phyloP scores from a whole-genome alignment of 1,139 yeast genomes.

The Lodderomyces elongisporus region DNA sequence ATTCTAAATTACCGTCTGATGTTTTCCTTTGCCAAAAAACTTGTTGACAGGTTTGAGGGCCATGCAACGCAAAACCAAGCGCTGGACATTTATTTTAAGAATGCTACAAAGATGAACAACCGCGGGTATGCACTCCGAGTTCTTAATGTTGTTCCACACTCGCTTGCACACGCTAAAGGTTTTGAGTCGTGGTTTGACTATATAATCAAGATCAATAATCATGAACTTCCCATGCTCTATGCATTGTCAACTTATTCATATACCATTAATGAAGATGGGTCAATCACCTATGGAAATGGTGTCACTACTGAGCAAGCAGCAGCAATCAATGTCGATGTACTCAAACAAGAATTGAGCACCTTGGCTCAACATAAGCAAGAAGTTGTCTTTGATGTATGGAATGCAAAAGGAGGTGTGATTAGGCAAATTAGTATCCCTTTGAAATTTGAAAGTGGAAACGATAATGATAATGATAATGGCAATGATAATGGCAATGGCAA shows the following conservation, averaged over 20 bases:
- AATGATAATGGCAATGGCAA: conserved; percentile 3
- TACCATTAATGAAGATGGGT: conserved; percentile 40
- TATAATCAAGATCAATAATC: conserved; percentile 72
- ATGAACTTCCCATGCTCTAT: conserved; percentile 54
- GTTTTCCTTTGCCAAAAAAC: conserved; percentile 85
- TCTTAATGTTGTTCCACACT: conserved; percentile 37
- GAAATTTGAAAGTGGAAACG: conserved; percentile 10
- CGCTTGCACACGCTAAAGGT: conserved; percentile 33
- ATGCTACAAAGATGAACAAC: conserved; percentile 36
- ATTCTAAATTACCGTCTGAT: no score
- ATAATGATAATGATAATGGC: neutral
- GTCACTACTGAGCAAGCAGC: conserved; percentile 36
- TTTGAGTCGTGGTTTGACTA: conserved; percentile 86
- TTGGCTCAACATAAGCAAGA: conserved; percentile 31
- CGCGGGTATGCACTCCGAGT: conserved; percentile 43
- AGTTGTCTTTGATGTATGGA: conserved; percentile 71
- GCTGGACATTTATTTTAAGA: conserved; percentile 50
- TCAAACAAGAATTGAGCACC: conserved; percentile 31
- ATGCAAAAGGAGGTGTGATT: conserved; percentile 76
- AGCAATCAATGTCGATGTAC: conserved; percentile 29
- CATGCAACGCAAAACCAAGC: conserved; percentile 23
- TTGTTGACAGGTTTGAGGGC: conserved; percentile 73
- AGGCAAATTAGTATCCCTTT: conserved; percentile 50
- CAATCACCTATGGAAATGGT: conserved; percentile 35
- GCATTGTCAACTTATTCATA: conserved; percentile 28